A percentile compares a stretch with the other conserved stretches of the same genome.
phyloP scores from a whole-genome alignment of 2,329 filamentous ascomycete species.

The Nannizziopsis barbatae region DNA sequence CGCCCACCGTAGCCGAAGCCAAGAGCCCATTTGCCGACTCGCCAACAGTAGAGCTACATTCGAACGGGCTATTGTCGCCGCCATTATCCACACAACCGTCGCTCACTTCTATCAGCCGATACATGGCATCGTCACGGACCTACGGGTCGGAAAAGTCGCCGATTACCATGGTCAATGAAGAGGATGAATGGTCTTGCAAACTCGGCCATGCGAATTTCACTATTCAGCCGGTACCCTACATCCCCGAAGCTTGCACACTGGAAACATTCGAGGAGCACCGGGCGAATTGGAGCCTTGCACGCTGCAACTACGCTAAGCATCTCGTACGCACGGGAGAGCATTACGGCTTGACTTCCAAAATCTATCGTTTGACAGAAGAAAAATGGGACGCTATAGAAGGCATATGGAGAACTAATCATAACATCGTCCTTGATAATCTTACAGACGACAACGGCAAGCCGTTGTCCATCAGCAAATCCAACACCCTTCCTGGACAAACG shows the following conservation, averaged over 20 bases:
- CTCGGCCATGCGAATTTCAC: conserved; percentile 91
- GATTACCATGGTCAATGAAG: conserved; percentile 52
- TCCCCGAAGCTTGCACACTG: conserved; percentile 51
- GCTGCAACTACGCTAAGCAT: conserved; percentile 80
- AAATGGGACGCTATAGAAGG: conserved; percentile 79
- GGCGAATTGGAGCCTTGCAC: conserved; percentile 70
- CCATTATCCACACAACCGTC: conserved; percentile 69
- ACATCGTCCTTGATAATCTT: conserved; percentile 48
- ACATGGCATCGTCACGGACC: conserved; percentile 37
- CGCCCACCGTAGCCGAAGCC: conserved; percentile 62
- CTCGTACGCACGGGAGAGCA: conserved; percentile 79
- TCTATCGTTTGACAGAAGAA: conserved; percentile 69
- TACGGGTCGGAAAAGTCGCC: conserved; percentile 50
- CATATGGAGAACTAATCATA: conserved; percentile 60
- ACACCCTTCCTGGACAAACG: conserved; percentile 41
- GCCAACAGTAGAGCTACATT: conserved; percentile 40
- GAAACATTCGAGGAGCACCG: conserved; percentile 54
- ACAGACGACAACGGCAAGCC: conserved; percentile 26
- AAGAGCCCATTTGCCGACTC: conserved; percentile 34
- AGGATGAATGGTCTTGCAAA: conserved; percentile 72
- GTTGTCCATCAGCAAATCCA: conserved; percentile 30
- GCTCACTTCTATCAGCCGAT: conserved; percentile 57
- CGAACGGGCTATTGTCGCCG: conserved; percentile 46
- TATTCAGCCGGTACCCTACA: conserved; percentile 71
- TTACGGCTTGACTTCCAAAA: conserved; percentile 80